Conservation (phyloP, 805 yeast species). For the Candida tibetensis region DNA sequence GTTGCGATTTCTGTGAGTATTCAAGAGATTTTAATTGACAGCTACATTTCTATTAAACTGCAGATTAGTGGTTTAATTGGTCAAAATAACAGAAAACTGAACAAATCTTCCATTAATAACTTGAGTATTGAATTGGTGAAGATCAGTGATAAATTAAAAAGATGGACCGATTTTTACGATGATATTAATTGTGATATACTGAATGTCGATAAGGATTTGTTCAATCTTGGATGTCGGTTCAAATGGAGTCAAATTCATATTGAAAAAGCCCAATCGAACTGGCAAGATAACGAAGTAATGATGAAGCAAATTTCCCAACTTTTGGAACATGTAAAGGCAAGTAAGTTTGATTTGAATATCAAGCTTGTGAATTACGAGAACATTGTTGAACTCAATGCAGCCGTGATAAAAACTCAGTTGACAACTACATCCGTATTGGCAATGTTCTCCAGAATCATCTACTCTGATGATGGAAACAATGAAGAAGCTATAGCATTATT, state of each 20-base stretch:
- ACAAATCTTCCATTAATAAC: slow-evolving; percentile 29
- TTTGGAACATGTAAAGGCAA: slow-evolving; percentile 9
- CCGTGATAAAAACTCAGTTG: slow-evolving; percentile 55
- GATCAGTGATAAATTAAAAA: slow-evolving; percentile 40
- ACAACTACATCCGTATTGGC: slow-evolving; percentile 71
- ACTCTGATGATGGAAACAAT: slow-evolving; percentile 26
- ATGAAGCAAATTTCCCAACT: slow-evolving; percentile 21
- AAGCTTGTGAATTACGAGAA: slow-evolving; percentile 55
- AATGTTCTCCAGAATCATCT: slow-evolving; percentile 55
- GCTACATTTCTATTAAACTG: slow-evolving; percentile 31
- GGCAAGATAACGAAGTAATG: slow-evolving; percentile 29
- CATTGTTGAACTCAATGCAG: slow-evolving; percentile 54
- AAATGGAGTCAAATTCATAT: slow-evolving; percentile 35
- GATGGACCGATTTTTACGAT: slow-evolving; percentile 47
- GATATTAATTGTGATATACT: slow-evolving; percentile 13
- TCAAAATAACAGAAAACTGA: slow-evolving; percentile 19
- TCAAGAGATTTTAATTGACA: slow-evolving; percentile 47
- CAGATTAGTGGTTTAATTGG: slow-evolving; percentile 20
- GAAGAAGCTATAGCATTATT: slow-evolving; percentile 39
- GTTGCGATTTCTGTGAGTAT: slow-evolving; percentile 34
- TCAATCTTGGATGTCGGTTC: slow-evolving; percentile 17
- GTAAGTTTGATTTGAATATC: slow-evolving; percentile 24
- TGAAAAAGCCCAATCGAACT: slow-evolving; percentile 27
- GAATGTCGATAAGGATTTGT: background rate
- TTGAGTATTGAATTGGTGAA: slow-evolving; percentile 37